phyloP scores from a whole-genome alignment of 2,329 filamentous ascomycete species.

The Phyllachora maydis region DNA sequence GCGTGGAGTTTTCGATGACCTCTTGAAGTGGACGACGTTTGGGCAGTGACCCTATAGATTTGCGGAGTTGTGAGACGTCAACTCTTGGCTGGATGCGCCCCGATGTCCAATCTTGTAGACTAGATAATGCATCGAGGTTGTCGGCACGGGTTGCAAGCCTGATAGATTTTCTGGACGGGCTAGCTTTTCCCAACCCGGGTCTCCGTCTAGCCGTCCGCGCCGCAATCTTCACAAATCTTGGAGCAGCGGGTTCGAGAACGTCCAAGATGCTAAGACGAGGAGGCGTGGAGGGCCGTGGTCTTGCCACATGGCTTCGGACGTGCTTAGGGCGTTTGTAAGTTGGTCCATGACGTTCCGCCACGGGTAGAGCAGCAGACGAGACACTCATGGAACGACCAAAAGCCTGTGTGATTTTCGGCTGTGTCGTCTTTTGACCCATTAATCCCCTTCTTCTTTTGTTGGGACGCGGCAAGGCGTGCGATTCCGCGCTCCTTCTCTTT shows the following conservation, averaged over 20 bases:
- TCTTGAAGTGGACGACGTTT: conserved; percentile 8
- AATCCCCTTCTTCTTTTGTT: too few species aligned
- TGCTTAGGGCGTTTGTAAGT: too few species aligned
- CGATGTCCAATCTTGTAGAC: conserved; percentile 33
- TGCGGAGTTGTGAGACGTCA: conserved; percentile 1
- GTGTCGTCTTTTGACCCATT: conserved; percentile 7
- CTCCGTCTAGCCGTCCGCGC: conserved; percentile 31
- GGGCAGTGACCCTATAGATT: too few species aligned
- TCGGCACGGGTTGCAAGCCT: conserved; percentile 38
- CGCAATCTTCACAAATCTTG: conserved; percentile 38
- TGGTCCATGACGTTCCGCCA: too few species aligned
- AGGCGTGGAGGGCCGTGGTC: conserved; percentile 8
- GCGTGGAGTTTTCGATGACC: conserved; percentile 7
- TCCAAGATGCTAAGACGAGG: conserved; percentile 40
- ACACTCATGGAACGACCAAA: conserved; percentile 6
- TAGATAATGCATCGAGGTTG: conserved; percentile 31
- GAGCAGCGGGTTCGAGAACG: conserved; percentile 28
- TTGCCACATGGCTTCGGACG: too few species aligned
- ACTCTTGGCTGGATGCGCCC: conserved; percentile 23
- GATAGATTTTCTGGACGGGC: conserved; percentile 33
- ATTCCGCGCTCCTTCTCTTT: too few species aligned
- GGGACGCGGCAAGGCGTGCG: too few species aligned
- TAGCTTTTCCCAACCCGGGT: conserved; percentile 28
- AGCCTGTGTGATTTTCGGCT: conserved; percentile 12
- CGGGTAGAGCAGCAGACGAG: too few species aligned